These are phyloP conservation scores for Trifolium subterraneum DNA, from an alignment of 306 rosid genomes.

Conservation along the genomic window DNA sequence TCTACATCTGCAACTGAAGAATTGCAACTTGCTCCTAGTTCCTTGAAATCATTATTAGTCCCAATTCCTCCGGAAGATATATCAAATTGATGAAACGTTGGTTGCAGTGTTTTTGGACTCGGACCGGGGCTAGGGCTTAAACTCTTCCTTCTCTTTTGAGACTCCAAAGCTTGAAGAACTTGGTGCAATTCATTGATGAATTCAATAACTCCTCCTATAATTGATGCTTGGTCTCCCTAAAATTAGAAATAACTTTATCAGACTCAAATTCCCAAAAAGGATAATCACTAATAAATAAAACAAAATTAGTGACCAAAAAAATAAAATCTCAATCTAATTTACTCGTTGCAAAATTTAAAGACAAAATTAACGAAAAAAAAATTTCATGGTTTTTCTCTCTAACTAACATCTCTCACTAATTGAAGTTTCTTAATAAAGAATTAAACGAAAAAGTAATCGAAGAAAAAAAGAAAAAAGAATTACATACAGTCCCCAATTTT, in stretches of 20 bases:
- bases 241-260: background rate
- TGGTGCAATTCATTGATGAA: constrained; percentile 95
- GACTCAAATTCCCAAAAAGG: background rate
- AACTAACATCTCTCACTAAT: background rate
- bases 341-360: background rate
- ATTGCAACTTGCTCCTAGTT: constrained; percentile 81
- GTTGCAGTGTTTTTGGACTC: constrained; percentile 43
- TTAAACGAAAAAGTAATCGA: background rate
- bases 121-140: constrained; percentile 92
- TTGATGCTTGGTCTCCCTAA: constrained; percentile 97
- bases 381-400: background rate
- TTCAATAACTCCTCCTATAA: constrained; percentile 91
- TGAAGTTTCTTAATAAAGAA: background rate
- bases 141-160: constrained; percentile 87
- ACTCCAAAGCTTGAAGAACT: constrained; percentile 79
- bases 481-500: too few relatives aligned
- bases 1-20: constrained; percentile 90
- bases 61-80: constrained; percentile 41
- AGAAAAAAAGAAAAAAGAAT: background rate
- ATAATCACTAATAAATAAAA: background rate
- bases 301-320: background rate
- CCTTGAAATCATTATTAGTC: constrained; percentile 45
- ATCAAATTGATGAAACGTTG: constrained; percentile 45
- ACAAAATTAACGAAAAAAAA: too few relatives aligned
- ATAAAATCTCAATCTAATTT: too few relatives aligned